These are phyloP conservation scores for Collybia mongolica DNA, from an alignment of 768 basidiomycete species.

Conservation along the genomic window DNA sequence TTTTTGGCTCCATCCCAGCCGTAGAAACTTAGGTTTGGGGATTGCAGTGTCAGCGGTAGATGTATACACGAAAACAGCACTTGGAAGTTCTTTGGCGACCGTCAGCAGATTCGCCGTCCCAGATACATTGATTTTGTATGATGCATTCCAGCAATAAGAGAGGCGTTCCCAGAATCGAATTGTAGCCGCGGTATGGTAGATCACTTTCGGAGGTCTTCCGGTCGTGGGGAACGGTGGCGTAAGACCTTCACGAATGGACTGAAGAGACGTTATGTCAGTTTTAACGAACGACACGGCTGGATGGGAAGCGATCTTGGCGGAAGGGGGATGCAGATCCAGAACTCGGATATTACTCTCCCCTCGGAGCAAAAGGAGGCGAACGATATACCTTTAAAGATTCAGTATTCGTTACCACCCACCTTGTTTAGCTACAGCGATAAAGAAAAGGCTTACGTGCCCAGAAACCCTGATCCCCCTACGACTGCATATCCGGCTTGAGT, in stretches of 20 bases:
- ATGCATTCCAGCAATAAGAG: conserved; percentile 36
- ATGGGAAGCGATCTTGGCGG: conserved; percentile 16
- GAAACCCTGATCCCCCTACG: conserved; percentile 30
- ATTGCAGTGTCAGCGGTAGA: conserved; percentile 40
- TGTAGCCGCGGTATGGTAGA: conserved; percentile 55
- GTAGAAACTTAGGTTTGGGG: conserved; percentile 33
- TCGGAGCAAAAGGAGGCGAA: conserved; percentile 30
- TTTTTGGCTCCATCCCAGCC: conserved; percentile 23
- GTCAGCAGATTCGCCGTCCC: conserved; percentile 50
- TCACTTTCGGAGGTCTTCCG: conserved; percentile 41
- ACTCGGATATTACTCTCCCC: conserved; percentile 31
- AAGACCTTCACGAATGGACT: conserved; percentile 24
- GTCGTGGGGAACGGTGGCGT: conserved; percentile 32
- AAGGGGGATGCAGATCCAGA: conserved; percentile 28
- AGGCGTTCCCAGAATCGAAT: conserved; percentile 59
- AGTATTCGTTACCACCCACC: not conserved
- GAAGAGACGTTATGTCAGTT: conserved; percentile 28
- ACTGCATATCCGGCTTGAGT: conserved; percentile 26
- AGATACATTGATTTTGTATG: conserved; percentile 45
- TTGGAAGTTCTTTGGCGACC: conserved; percentile 39
- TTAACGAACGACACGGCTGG: conserved; percentile 26
- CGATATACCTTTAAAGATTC: conserved; percentile 23
- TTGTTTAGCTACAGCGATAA: not conserved
- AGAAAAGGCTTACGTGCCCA: conserved; percentile 23
- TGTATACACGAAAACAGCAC: conserved; percentile 45